These are phyloP conservation scores for Ananas comosus DNA, from an alignment of 176 grass and related monocot genomes.

Conservation along the genomic window DNA sequence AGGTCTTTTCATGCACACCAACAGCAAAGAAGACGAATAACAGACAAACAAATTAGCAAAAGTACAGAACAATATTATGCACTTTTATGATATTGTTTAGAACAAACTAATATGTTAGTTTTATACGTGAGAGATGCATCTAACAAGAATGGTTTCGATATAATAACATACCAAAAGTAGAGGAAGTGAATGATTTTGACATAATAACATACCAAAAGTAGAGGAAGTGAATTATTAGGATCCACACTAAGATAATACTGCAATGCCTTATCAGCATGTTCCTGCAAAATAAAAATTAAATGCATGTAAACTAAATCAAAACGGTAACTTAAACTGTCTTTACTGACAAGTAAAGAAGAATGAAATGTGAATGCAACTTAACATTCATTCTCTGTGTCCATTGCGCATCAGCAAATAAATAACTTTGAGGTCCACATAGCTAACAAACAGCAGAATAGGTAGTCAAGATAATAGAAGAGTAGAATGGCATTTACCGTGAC, in stretches of 20 bases:
- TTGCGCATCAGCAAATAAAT: neutral
- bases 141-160: neutral
- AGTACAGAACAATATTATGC: neutral
- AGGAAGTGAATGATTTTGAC: neutral
- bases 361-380: neutral
- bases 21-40: neutral
- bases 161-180: slow-evolving; percentile 38
- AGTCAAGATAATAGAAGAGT: neutral
- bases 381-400: neutral
- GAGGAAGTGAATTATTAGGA: slow-evolving; percentile 52
- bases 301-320: neutral
- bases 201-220: slow-evolving; percentile 23
- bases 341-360: neutral
- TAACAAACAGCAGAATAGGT: neutral
- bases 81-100: neutral
- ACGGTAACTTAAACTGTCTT: neutral
- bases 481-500: slow-evolving; percentile 48
- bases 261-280: slow-evolving; percentile 77
- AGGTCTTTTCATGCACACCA: neutral
- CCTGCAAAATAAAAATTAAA: slow-evolving; percentile 48
- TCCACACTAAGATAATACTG: slow-evolving; percentile 80
- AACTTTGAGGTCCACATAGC: neutral
- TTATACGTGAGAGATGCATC: neutral
- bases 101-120: neutral
- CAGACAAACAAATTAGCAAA: neutral